phyloP scores from a whole-genome alignment of 2,329 filamentous ascomycete genomes.

The Chrysoporthe puriensis region DNA sequence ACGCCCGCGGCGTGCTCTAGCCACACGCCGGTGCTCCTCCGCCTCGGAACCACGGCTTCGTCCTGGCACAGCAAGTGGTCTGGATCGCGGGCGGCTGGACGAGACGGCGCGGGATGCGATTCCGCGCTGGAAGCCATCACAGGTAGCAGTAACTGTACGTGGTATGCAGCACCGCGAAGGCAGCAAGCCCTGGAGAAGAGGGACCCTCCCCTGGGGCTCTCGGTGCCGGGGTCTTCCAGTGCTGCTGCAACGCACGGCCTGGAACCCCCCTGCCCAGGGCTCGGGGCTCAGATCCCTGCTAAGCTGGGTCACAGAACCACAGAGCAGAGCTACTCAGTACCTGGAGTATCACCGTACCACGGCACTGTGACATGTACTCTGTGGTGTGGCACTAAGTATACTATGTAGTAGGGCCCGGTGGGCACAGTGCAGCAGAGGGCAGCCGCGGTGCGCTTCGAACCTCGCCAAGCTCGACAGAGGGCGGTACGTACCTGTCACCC shows the following conservation, averaged over 20 bases:
- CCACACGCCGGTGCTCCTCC: background rate
- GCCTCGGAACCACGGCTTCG: background rate
- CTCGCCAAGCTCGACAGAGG: background rate
- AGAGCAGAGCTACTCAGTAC: too few relatives aligned
- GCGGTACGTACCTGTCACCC: background rate
- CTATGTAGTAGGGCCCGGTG: too few relatives aligned
- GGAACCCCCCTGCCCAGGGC: background rate
- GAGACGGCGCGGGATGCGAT: background rate
- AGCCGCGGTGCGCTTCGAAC: background rate
- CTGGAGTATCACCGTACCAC: background rate
- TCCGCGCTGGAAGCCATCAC: background rate
- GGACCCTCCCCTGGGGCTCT: too few relatives aligned
- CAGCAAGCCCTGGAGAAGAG: background rate
- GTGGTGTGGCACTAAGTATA: too few relatives aligned
- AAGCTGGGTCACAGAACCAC: background rate
- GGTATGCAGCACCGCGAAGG: background rate
- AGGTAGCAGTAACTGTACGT: background rate
- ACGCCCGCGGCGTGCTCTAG: background rate
- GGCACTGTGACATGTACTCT: background rate
- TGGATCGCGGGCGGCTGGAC: background rate
- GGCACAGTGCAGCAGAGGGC: constrained; percentile 1
- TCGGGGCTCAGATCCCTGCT: background rate
- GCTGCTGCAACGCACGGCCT: background rate
- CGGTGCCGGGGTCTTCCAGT: background rate
- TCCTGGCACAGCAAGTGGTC: background rate